Evolutionary conservation across 306 rosid genomes (phyloP).

Genomic region (Vigna radiata): DNA sequence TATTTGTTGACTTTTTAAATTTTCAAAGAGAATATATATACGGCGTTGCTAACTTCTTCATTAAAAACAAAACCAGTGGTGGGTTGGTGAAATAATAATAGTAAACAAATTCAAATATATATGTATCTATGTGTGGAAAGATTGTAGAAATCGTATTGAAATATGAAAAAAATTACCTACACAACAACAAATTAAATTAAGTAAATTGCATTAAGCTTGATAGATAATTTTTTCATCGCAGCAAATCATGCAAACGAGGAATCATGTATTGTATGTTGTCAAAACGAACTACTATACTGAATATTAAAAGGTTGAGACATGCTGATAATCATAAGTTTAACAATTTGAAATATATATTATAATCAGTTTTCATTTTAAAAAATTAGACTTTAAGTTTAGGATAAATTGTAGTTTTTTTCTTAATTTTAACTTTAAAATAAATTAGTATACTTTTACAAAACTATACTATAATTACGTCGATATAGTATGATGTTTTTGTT

Average conservation of each 20-base stretch:
- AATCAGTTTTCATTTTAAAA: too few species aligned
- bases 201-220: not conserved
- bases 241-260: too few species aligned
- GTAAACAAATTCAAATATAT: not conserved
- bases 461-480: too few species aligned
- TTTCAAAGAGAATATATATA: not conserved
- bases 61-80: not conserved
- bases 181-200: not conserved
- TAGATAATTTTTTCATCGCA: too few species aligned
- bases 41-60: not conserved
- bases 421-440: too few species aligned
- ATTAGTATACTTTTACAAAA: too few species aligned
- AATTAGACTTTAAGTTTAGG: too few species aligned
- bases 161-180: conserved; percentile 14
- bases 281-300: not conserved
- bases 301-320: not conserved
- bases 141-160: conserved; percentile 12
- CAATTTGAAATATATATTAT: too few species aligned
- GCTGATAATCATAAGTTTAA: too few species aligned
- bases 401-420: too few species aligned
- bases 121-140: not conserved
- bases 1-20: not conserved
- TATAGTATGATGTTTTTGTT: too few species aligned
- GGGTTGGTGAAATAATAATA: conserved; percentile 12
- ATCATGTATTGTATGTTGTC: not conserved